These are phyloP conservation scores for Noccaea caerulescens DNA, from an alignment of 345 rosid species.

Conservation along the genomic window DNA sequence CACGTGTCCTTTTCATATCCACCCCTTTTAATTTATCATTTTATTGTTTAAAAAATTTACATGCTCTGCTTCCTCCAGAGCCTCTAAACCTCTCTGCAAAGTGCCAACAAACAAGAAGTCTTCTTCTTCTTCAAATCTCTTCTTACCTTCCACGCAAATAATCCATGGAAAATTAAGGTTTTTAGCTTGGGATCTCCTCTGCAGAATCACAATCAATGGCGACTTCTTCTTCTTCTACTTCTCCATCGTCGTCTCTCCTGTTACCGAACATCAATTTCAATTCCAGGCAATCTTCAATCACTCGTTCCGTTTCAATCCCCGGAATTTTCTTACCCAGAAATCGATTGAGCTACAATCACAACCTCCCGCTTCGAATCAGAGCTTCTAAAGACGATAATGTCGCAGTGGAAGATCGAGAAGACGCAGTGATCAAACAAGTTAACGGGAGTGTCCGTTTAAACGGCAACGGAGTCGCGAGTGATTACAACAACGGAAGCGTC, in stretches of 20 bases:
- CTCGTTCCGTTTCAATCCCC: conserved; percentile 38
- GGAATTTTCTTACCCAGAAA: conserved; percentile 39
- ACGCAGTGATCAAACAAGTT: conserved; percentile 44
- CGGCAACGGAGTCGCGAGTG: conserved; percentile 46
- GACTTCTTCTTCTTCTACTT: conserved; percentile 34
- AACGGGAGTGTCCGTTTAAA: conserved; percentile 47
- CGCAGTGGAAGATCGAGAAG: conserved; percentile 59
- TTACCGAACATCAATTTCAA: conserved; percentile 55
- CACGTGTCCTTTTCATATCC: conserved; percentile 73
- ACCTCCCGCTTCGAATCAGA: conserved; percentile 46
- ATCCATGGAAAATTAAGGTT: conserved; percentile 17
- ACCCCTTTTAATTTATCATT: conserved; percentile 48
- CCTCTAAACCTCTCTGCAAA: conserved; percentile 36
- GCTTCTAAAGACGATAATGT: conserved; percentile 53
- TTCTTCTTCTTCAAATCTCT: conserved; percentile 28
- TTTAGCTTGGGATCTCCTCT: conserved; percentile 8
- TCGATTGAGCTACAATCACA: conserved; percentile 8
- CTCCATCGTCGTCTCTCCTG: conserved; percentile 44
- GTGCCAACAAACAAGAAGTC: conserved; percentile 2
- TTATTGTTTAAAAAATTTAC: background rate
- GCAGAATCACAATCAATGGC: conserved; percentile 47
- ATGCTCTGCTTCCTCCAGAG: conserved; percentile 11
- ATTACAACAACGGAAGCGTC: conserved; percentile 36
- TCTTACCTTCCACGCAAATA: conserved; percentile 6
- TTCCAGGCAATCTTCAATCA: conserved; percentile 42